Base-by-base conservation (phyloP, 106 monocot species). In the Dioscorea zingiberensis region DNA sequence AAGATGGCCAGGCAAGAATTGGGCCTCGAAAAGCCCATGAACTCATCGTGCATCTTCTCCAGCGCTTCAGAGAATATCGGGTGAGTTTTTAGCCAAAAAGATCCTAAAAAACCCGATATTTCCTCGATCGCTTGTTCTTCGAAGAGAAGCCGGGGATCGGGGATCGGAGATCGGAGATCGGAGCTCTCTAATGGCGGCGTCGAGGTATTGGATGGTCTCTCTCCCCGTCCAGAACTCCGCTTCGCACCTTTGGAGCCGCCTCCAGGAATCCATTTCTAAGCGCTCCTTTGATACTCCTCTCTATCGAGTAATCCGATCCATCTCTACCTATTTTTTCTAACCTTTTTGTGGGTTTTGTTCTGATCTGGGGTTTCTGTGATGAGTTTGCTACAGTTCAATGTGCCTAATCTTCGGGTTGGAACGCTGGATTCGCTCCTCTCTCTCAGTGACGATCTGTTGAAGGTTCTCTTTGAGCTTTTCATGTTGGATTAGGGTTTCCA, bases 401-500 rank as follows among this genome's bases (percentile, higher is more conserved):
- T 55, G 22, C 91, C 95, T 1, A 85, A 97, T 69, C 87, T 97
- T 55, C 85, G 95, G 32, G 84, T 97, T 3, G 95, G 95, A 18
- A 97, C 95, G 23, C 81, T 91, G 4, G 95, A 97, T 69, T 97
- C 91, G 21, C 78, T 97, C 17, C 85, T 97, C 54, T 67, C 95
- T 14, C 81, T 97, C 63, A 91, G 95, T 62, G 91, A 97, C 58
- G 95, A 97, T 65, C 77, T 97, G 13, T 38, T 83, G 21, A 97
- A 97, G 91, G 95, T 94, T 25, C 16, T 29, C 38, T 67, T 73
- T 68, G 23, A 32, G 38, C 22, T 28, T 48, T 26, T 16, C 30
- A 11, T 0, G 16, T 19, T 44, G 12, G 0, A 22, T 56, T 65
- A 2, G 55, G 64, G 64, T 58, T 62, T 27, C 9, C 9, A 25